Evolutionary conservation across 768 basidiomycete genomes (phyloP).

Genomic region (Wakefieldia striispora): DNA sequence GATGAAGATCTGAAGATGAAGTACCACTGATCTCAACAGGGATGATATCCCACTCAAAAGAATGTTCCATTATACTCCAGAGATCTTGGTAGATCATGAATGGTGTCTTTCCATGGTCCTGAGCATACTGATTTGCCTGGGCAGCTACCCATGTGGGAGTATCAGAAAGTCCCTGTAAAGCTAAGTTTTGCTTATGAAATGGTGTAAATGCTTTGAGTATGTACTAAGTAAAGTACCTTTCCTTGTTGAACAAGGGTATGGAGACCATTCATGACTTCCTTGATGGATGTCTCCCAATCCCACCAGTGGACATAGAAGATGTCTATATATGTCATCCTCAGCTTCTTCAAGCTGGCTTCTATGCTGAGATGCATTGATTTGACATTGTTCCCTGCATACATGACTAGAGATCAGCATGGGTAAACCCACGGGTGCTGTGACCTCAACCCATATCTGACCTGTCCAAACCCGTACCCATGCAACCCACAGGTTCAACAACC

Average conservation of each 20-base stretch:
- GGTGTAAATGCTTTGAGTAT: too few species aligned
- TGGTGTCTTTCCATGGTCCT: conserved; percentile 45
- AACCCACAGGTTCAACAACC: too few species aligned
- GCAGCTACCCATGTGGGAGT: conserved; percentile 50
- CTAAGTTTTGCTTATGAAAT: neutral
- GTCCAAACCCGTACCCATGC: too few species aligned
- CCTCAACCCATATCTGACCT: too few species aligned
- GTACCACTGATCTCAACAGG: too few species aligned
- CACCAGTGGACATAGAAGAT: conserved; percentile 25
- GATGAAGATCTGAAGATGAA: too few species aligned
- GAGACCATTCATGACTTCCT: conserved; percentile 38
- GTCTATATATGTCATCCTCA: conserved; percentile 16
- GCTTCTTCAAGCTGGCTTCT: conserved; percentile 17
- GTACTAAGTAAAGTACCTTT: conserved; percentile 19
- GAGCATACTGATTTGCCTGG: conserved; percentile 49
- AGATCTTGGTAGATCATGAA: conserved; percentile 53
- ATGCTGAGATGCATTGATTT: conserved; percentile 43
- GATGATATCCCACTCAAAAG: conserved; percentile 54
- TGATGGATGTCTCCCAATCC: conserved; percentile 34
- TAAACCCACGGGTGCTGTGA: too few species aligned
- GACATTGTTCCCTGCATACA: conserved; percentile 46
- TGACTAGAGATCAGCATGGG: too few species aligned
- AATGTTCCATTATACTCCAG: conserved; percentile 43
- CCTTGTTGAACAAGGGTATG: conserved; percentile 26
- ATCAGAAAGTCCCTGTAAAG: conserved; percentile 37